Evolutionary conservation across 345 rosid genomes (phyloP).

Genomic region (Angophora floribunda): DNA sequence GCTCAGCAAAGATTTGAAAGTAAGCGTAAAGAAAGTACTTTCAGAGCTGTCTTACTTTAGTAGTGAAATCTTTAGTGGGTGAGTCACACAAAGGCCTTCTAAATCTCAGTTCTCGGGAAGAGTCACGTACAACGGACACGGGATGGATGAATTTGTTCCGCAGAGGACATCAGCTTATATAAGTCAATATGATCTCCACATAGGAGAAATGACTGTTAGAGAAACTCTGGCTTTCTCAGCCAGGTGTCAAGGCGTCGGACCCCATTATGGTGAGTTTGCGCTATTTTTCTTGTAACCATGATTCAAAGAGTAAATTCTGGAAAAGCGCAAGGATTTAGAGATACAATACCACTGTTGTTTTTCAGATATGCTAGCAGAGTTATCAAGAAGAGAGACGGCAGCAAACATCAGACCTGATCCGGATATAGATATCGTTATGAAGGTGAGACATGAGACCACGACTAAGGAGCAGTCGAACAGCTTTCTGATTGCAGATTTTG

Average conservation of each 20-base stretch:
- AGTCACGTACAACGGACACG: constrained; percentile 49
- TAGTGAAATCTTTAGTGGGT: not conserved
- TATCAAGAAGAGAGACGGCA: constrained; percentile 64
- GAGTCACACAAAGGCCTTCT: not conserved
- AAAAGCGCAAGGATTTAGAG: not conserved
- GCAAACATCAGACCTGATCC: constrained; percentile 80
- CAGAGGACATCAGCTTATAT: constrained; percentile 57
- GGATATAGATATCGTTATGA: constrained; percentile 81
- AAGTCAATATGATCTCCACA: constrained; percentile 50
- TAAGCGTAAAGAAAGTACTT: constrained; percentile 3
- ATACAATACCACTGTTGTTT: not conserved
- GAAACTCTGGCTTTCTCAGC: constrained; percentile 58
- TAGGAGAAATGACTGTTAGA: constrained; percentile 56
- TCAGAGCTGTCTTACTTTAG: not conserved
- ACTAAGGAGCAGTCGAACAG: not conserved
- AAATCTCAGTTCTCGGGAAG: constrained; percentile 35
- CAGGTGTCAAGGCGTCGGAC: constrained; percentile 59
- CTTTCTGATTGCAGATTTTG: not conserved
- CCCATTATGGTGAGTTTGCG: constrained; percentile 32
- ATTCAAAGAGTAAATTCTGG: not conserved
- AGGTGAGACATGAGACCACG: constrained; percentile 16
- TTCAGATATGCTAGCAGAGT: constrained; percentile 58
- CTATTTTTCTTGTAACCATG: not conserved
- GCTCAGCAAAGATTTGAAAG: constrained; percentile 40
- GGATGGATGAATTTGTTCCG: constrained; percentile 54